These are phyloP conservation scores for Trametes cinnabarina DNA, from an alignment of 768 basidiomycete species.

Conservation along the genomic window DNA sequence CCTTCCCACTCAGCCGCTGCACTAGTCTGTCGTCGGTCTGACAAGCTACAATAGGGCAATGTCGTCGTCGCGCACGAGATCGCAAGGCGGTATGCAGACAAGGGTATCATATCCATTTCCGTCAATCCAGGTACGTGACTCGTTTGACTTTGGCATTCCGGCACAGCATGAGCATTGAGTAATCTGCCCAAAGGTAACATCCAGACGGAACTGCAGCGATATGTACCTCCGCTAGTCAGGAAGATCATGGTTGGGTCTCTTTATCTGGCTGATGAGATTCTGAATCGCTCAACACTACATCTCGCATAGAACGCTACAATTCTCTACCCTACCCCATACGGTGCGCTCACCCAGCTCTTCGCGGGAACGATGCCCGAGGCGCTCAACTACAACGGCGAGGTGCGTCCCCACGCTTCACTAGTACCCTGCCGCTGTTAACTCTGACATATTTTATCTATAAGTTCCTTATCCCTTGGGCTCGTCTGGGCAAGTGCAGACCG, in stretches of 20 bases:
- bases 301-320: conserved; percentile 2
- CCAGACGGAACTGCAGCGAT: conserved; percentile 15
- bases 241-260: conserved; percentile 6
- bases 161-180: conserved; percentile 13
- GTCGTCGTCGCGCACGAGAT: conserved; percentile 46
- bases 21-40: background rate
- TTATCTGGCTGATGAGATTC: background rate
- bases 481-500: conserved; percentile 20
- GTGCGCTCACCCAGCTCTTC: conserved; percentile 33
- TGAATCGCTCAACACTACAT: background rate
- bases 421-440: no score
- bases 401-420: conserved; percentile 20
- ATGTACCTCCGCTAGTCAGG: background rate
- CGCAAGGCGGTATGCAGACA: conserved; percentile 45
- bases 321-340: conserved; percentile 31
- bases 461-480: conserved; percentile 28
- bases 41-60: conserved; percentile 38
- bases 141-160: conserved; percentile 21
- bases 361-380: conserved; percentile 40
- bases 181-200: conserved; percentile 18
- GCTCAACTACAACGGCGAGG: conserved; percentile 41
- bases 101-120: conserved; percentile 43
- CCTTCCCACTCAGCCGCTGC: background rate
- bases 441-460: no score
- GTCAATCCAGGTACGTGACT: conserved; percentile 43